Conservation (phyloP, 192 early-diverging fungal genomes). For the Allomyces macrogynus region DNA sequence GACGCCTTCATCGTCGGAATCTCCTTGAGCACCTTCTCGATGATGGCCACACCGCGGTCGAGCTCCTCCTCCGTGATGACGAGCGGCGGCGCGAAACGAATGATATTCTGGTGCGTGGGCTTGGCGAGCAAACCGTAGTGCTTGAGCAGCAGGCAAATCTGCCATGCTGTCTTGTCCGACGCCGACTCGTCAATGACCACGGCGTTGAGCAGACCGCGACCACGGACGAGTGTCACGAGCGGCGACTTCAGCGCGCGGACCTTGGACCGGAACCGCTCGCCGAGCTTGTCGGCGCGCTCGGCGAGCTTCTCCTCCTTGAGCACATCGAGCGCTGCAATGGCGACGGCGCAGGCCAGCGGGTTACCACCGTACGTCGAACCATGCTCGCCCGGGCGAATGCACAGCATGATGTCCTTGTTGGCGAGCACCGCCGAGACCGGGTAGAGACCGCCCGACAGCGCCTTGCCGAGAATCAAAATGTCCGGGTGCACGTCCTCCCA, state of each 20-base stretch:
- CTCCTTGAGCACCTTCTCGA: constrained; percentile 55
- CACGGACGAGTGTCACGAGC: constrained; percentile 60
- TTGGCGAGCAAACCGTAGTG: constrained; percentile 86
- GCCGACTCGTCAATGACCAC: constrained; percentile 78
- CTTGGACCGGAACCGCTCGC: constrained; percentile 61
- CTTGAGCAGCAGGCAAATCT: constrained; percentile 83
- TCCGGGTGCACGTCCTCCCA: constrained; percentile 85
- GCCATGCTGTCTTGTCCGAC: constrained; percentile 82
- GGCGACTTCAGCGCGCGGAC: constrained; percentile 58
- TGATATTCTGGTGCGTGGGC: constrained; percentile 96
- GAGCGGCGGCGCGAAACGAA: constrained; percentile 86
- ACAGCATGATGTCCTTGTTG: constrained; percentile 57
- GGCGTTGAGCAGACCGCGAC: constrained; percentile 85
- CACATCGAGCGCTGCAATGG: constrained; percentile 84
- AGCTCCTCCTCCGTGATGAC: constrained; percentile 87
- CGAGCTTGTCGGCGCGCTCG: constrained; percentile 55
- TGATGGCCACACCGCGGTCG: constrained; percentile 53
- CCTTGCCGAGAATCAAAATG: constrained; percentile 88
- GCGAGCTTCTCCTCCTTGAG: constrained; percentile 82
- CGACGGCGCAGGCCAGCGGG: constrained; percentile 80
- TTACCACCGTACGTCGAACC: constrained; percentile 97
- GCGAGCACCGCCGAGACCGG: constrained; percentile 88
- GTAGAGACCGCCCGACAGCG: constrained; percentile 91
- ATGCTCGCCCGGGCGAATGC: constrained; percentile 78
- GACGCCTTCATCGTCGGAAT: constrained; percentile 30